Conservation (phyloP, 2,329 filamentous ascomycete species). For the Raffaelea albimanens region DNA sequence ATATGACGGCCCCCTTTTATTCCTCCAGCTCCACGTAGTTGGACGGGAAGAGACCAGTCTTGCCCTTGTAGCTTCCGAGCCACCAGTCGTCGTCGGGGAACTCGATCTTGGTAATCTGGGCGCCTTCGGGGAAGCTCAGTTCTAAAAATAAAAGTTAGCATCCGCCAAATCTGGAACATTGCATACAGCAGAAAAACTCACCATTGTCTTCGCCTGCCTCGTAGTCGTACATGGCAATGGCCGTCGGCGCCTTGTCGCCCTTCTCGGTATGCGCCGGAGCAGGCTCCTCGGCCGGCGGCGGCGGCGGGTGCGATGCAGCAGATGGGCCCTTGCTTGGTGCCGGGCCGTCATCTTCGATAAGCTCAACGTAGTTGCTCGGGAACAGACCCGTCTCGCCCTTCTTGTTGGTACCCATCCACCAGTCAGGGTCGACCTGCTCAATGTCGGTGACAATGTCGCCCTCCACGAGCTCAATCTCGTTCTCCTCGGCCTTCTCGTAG, state of each 20-base stretch:
- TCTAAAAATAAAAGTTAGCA: constrained; percentile 36
- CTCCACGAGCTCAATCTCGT: constrained; percentile 85
- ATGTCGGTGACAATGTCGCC: constrained; percentile 85
- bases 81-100: constrained; percentile 99
- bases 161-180: no score
- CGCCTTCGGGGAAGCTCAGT: constrained; percentile 79
- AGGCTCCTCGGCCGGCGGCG: constrained; percentile 18
- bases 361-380: constrained; percentile 93
- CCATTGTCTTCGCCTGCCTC: constrained; percentile 93
- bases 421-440: constrained; percentile 95
- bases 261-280: constrained; percentile 26
- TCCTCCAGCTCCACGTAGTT: constrained; percentile 56
- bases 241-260: constrained; percentile 46
- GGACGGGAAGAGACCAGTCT: constrained; percentile 73
- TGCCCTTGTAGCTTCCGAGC: constrained; percentile 77
- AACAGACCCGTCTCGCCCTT: constrained; percentile 82
- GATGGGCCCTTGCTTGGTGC: not conserved
- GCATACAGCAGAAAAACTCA: constrained; percentile 27
- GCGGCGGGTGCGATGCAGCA: constrained; percentile 18
- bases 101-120: constrained; percentile 72
- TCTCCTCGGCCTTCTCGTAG: constrained; percentile 96
- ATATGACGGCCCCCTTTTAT: not conserved
- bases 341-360: constrained; percentile 53
- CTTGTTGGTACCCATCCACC: constrained; percentile 94
- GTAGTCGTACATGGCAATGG: constrained; percentile 87